A percentile compares a stretch with the other conserved stretches of the same genome.
These are phyloP conservation scores for Sanguinoderma infundibulare DNA, from an alignment of 1,284 basidiomycete genomes.

Conservation along the genomic window DNA sequence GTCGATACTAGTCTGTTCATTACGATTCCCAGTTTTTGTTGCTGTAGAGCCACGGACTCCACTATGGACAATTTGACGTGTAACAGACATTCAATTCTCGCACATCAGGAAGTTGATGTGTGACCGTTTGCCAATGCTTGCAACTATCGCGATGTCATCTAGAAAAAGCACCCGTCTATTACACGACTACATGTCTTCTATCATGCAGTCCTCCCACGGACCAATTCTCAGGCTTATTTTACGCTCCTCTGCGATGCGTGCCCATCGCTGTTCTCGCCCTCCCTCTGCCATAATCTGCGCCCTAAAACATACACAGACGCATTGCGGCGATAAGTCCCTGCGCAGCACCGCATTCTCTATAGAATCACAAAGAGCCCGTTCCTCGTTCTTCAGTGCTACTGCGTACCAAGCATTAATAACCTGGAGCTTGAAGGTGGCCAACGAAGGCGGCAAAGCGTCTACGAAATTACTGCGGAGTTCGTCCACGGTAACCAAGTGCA, in stretches of 20 bases:
- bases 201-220: conserved; percentile 27
- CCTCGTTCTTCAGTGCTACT: conserved; percentile 35
- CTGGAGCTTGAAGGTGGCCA: conserved; percentile 41
- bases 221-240: conserved; percentile 27
- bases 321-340: conserved; percentile 16
- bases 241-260: conserved; percentile 28
- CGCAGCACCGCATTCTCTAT: conserved; percentile 29
- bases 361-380: conserved; percentile 35
- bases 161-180: background rate
- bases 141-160: no score
- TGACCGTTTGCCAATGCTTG: no score
- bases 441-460: conserved; percentile 33
- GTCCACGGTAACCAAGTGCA: conserved; percentile 41
- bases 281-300: conserved; percentile 31
- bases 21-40: conserved; percentile 1
- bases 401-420: conserved; percentile 42
- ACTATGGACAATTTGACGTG: conserved; percentile 18
- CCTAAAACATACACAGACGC: conserved; percentile 35
- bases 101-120: background rate
- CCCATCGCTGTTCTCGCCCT: conserved; percentile 34
- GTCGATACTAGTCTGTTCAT: conserved; percentile 15
- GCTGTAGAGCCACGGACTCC: conserved; percentile 20
- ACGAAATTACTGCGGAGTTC: conserved; percentile 43
- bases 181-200: conserved; percentile 8
- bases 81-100: conserved; percentile 2